Percentiles rank a stretch among this genome's conserved stretches.
Evolutionary conservation across 228 moss, liverwort and hornwort genomes (phyloP).

Genomic region (Sphagnum magellanicum): DNA sequence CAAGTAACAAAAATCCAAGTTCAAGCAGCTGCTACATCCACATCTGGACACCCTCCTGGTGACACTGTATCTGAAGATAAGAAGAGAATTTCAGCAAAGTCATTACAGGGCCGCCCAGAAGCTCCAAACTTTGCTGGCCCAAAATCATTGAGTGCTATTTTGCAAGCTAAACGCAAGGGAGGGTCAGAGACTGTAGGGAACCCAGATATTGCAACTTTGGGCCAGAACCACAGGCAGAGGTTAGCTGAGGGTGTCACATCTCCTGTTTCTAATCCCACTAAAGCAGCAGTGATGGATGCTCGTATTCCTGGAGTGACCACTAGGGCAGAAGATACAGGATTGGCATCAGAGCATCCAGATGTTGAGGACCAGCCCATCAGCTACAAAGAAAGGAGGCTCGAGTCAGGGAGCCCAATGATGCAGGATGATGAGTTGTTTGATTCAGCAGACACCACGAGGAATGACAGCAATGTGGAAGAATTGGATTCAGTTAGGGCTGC

Average conservation of each 20-base stretch:
- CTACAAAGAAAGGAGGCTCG: no score
- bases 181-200: conserved; percentile 21
- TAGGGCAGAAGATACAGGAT: no score
- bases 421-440: neutral
- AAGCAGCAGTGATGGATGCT: no score
- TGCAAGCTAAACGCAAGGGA: conserved; percentile 40
- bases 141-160: conserved; percentile 46
- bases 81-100: conserved; percentile 33
- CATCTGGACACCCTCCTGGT: conserved; percentile 6
- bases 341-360: no score
- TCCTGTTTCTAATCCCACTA: no score
- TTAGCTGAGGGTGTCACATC: no score
- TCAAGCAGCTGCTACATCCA: conserved; percentile 1
- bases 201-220: conserved; percentile 10
- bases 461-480: conserved; percentile 2
- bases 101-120: conserved; percentile 13
- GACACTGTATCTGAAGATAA: conserved; percentile 30
- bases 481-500: conserved; percentile 14
- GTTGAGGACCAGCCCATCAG: no score
- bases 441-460: conserved; percentile 10
- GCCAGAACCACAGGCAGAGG: conserved; percentile 20
- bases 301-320: no score
- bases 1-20: conserved; percentile 4
- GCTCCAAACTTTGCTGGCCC: conserved; percentile 44
- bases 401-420: no score